phyloP scores from a whole-genome alignment of 495 filamentous ascomycete species.

The Pyrenula aspistea region DNA sequence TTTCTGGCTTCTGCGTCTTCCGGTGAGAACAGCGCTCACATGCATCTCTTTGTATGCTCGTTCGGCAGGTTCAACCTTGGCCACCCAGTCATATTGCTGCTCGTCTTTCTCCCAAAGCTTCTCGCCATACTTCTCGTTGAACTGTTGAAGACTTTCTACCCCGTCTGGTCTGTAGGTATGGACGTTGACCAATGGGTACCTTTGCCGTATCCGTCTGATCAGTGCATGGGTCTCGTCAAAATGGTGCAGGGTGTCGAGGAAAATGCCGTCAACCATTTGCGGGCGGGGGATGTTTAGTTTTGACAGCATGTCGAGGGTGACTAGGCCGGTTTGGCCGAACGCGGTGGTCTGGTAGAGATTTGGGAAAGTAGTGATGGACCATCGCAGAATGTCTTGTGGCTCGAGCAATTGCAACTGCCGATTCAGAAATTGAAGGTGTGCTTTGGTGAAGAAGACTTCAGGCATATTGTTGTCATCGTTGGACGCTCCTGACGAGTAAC shows the following conservation, averaged over 20 bases:
- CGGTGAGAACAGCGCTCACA: slow-evolving; percentile 90
- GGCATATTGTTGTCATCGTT: slow-evolving; percentile 51
- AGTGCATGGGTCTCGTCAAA: slow-evolving; percentile 82
- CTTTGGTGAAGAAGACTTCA: slow-evolving; percentile 74
- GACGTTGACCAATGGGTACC: slow-evolving; percentile 66
- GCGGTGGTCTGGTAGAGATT: slow-evolving; percentile 94
- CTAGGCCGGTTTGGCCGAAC: slow-evolving; percentile 88
- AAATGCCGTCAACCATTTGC: slow-evolving; percentile 73
- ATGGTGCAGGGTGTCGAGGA: slow-evolving; percentile 94
- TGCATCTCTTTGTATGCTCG: slow-evolving; percentile 80
- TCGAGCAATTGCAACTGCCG: slow-evolving; percentile 71
- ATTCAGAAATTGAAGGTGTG: slow-evolving; percentile 85
- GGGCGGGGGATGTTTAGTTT: slow-evolving; percentile 62
- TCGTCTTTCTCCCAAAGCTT: slow-evolving; percentile 77
- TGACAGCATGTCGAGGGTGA: slow-evolving; percentile 89
- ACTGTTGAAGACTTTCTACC: slow-evolving; percentile 55
- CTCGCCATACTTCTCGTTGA: slow-evolving; percentile 68
- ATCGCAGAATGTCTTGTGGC: slow-evolving; percentile 76
- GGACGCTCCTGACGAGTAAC: slow-evolving; percentile 68
- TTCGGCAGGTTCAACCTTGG: slow-evolving; percentile 94
- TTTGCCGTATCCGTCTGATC: slow-evolving; percentile 61
- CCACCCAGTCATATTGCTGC: slow-evolving; percentile 89
- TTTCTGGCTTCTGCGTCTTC: slow-evolving; percentile 83
- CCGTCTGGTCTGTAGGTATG: slow-evolving; percentile 83
- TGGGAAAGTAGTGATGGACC: slow-evolving; percentile 84